These are phyloP conservation scores for Dovyalis caffra DNA, from an alignment of 345 rosid genomes.

Conservation along the genomic window DNA sequence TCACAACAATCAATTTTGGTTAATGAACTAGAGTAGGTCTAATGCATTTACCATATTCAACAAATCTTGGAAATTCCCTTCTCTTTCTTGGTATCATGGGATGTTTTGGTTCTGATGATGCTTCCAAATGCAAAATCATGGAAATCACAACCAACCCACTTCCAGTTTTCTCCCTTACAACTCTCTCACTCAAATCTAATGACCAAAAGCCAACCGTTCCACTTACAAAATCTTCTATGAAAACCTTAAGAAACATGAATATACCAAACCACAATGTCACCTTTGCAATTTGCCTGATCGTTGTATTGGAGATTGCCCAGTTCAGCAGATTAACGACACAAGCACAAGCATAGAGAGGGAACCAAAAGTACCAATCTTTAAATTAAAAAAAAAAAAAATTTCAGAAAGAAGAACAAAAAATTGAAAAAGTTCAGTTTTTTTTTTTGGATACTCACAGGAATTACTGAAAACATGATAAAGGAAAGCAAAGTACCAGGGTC, in stretches of 20 bases:
- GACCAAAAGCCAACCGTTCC: slow-evolving; percentile 52
- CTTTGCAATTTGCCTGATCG: slow-evolving; percentile 26
- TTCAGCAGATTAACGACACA: slow-evolving; percentile 47
- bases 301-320: slow-evolving; percentile 25
- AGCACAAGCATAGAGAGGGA: slow-evolving; percentile 69
- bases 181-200: slow-evolving; percentile 60
- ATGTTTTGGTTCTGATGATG: slow-evolving; percentile 23
- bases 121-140: slow-evolving; percentile 56
- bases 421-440: neutral
- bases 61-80: slow-evolving; percentile 10
- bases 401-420: neutral
- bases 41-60: slow-evolving; percentile 44
- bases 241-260: slow-evolving; percentile 54
- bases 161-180: slow-evolving; percentile 73
- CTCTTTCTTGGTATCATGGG: slow-evolving; percentile 9
- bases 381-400: neutral
- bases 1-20: neutral
- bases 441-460: neutral
- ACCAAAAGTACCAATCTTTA: slow-evolving; percentile 85
- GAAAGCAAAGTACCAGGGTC: slow-evolving; percentile 52
- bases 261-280: slow-evolving; percentile 38
- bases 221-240: slow-evolving; percentile 37
- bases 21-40: neutral
- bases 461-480: neutral
- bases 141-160: slow-evolving; percentile 67